Evolutionary conservation across 176 grass and related monocot species (phyloP).

Genomic region (Musa acuminata): DNA sequence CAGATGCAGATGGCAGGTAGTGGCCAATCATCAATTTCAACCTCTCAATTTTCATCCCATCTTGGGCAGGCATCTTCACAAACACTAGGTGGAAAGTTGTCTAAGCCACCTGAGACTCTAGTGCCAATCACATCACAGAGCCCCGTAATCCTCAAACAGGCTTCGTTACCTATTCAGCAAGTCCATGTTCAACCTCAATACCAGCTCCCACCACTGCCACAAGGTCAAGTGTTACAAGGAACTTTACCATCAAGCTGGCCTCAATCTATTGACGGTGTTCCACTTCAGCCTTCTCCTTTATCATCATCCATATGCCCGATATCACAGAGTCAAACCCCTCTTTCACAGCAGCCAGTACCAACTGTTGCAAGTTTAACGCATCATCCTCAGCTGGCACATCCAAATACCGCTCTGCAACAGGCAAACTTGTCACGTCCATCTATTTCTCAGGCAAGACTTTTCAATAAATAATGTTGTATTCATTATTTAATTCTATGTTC

Average conservation of each 20-base stretch:
- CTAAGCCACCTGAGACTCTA: conserved; percentile 28
- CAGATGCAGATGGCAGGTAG: conserved; percentile 91
- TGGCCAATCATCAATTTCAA: conserved; percentile 34
- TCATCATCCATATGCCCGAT: conserved; percentile 41
- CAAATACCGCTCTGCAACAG: conserved; percentile 35
- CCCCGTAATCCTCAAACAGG: conserved; percentile 39
- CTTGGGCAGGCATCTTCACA: conserved; percentile 45
- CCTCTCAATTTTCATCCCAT: conserved; percentile 39
- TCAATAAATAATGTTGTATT: not conserved
- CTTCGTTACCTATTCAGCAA: conserved; percentile 27
- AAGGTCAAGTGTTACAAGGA: conserved; percentile 29
- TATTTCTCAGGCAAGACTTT: conserved; percentile 54
- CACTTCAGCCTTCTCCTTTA: conserved; percentile 34
- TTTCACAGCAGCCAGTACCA: conserved; percentile 42
- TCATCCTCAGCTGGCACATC: conserved; percentile 19
- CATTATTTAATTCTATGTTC: not conserved
- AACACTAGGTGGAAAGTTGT: conserved; percentile 26
- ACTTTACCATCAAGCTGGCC: conserved; percentile 26
- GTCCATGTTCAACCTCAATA: conserved; percentile 32
- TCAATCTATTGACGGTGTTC: conserved; percentile 36
- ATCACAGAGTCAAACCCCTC: conserved; percentile 40
- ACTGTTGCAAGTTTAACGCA: conserved; percentile 21
- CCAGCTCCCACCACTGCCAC: conserved; percentile 32
- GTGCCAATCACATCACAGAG: conserved; percentile 24
- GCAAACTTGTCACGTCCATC: conserved; percentile 32